Evolutionary conservation across 768 basidiomycete genomes (phyloP).

Genomic region (Termitomyces sp.): DNA sequence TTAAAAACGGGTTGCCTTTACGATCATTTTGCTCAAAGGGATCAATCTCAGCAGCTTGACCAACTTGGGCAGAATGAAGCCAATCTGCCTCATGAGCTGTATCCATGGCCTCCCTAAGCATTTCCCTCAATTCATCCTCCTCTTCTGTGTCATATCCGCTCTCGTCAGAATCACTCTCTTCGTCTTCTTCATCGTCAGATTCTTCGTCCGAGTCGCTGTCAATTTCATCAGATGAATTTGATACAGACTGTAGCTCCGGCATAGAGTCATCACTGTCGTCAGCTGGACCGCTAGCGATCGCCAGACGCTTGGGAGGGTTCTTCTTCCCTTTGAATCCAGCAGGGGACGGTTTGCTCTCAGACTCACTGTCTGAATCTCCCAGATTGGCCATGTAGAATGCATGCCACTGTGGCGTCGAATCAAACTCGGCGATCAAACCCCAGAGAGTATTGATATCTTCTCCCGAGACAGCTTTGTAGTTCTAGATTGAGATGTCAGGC

Average conservation of each 20-base stretch:
- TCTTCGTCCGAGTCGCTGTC: conserved; percentile 29
- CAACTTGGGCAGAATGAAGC: conserved; percentile 41
- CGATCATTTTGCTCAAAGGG: conserved; percentile 42
- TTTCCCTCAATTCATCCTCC: conserved; percentile 60
- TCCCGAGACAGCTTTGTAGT: conserved; percentile 51
- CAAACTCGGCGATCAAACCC: conserved; percentile 50
- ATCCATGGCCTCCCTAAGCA: conserved; percentile 73
- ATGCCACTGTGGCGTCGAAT: conserved; percentile 60
- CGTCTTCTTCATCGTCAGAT: conserved; percentile 35
- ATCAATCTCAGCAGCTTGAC: conserved; percentile 31
- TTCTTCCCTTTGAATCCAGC: conserved; percentile 15
- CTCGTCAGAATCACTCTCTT: conserved; percentile 31
- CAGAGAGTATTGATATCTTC: conserved; percentile 61
- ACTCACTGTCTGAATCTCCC: conserved; percentile 27
- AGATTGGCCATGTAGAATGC: conserved; percentile 31
- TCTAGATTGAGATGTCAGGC: conserved; percentile 36
- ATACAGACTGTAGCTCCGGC: conserved; percentile 66
- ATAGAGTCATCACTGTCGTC: conserved; percentile 50
- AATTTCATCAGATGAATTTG: conserved; percentile 52
- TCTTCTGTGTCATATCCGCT: conserved; percentile 63
- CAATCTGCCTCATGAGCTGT: conserved; percentile 58
- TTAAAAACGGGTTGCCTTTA: conserved; percentile 76
- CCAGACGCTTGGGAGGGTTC: conserved; percentile 35
- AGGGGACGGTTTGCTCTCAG: conserved; percentile 17
- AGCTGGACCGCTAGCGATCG: conserved; percentile 47